phyloP scores from a whole-genome alignment of 176 grass and related monocot species.

The Pontederia paniculata region DNA sequence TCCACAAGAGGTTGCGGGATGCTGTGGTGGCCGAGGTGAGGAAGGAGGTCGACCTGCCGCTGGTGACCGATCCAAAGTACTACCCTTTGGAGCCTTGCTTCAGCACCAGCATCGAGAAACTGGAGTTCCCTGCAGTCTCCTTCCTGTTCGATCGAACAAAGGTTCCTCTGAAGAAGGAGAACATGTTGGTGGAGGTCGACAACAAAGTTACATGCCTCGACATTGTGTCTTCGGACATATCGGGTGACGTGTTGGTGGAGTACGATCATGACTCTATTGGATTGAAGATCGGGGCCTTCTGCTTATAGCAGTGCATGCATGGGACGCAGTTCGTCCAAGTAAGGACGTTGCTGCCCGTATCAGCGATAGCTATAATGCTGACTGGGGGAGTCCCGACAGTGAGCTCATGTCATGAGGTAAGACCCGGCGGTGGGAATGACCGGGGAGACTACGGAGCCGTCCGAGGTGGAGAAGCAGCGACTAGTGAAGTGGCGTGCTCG shows the following conservation, averaged over 20 bases:
- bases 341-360: constrained; percentile 20
- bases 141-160: neutral
- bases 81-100: neutral
- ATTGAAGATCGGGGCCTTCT: too few relatives aligned
- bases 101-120: neutral
- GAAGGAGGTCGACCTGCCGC: neutral
- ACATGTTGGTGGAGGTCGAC: neutral
- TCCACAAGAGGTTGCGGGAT: neutral
- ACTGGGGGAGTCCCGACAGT: constrained; percentile 3
- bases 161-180: neutral
- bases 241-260: too few relatives aligned
- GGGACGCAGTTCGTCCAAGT: constrained; percentile 15
- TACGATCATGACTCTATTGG: too few relatives aligned
- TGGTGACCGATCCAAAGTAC: neutral
- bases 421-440: neutral
- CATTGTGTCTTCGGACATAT: too few relatives aligned
- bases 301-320: neutral
- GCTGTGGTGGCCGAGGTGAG: neutral
- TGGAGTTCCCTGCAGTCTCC: neutral
- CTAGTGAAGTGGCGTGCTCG: neutral
- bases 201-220: neutral
- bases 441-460: neutral
- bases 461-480: too few relatives aligned
- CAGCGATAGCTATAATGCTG: too few relatives aligned
- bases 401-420: constrained; percentile 7